Base-by-base conservation (phyloP, 495 filamentous ascomycete species). In the Xylona heveae region DNA sequence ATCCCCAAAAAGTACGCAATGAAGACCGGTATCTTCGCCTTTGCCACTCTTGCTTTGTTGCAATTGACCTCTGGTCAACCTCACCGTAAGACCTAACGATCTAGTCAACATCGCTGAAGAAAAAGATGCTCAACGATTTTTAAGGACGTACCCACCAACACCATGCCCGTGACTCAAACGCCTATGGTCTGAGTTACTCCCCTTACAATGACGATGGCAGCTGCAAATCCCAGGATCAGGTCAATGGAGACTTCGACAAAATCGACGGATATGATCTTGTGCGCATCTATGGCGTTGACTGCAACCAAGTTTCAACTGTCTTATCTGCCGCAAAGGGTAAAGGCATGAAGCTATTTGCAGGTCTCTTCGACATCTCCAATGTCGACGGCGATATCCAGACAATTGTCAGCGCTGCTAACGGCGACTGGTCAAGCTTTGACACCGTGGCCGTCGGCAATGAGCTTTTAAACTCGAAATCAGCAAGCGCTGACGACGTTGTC, bases 361-460 rank as follows among this genome's bases (percentile, higher is more conserved):
- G 80, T 19, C 53, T 91, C 38, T 83, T 55, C 46, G 56, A 79
- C 37, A 58, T 83, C 19, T 53, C 57, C 15, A 45, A 59, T n/a
- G 54, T 78, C 28, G 52, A 52, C 4, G 32, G 45, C 3, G 66
- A 73, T 25, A 49, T 76, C 12, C 36, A 55, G 6, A 52, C 50
- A 7, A 64, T 82, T 34, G 51, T 58, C 38, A 44, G 53, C n/a
- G 66, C 65, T 2, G 57, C 68, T 7, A 46, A 53, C 1, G 43
- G 52, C 7, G 59, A 77, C 46, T 81, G 75, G 76, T 53, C 55
- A 7, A 40, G 51, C 14, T 59, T 90, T 40, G 62, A 78, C 44
- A 74, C 76, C 3, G 58, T 93, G 34, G 59, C 61, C 29, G 56
- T 93, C 9, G 83, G 81, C 37, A 91, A 91, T 48, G 83, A 91